Base-by-base conservation (phyloP, 192 early-diverging fungal species). In the Coemansia umbellata region DNA sequence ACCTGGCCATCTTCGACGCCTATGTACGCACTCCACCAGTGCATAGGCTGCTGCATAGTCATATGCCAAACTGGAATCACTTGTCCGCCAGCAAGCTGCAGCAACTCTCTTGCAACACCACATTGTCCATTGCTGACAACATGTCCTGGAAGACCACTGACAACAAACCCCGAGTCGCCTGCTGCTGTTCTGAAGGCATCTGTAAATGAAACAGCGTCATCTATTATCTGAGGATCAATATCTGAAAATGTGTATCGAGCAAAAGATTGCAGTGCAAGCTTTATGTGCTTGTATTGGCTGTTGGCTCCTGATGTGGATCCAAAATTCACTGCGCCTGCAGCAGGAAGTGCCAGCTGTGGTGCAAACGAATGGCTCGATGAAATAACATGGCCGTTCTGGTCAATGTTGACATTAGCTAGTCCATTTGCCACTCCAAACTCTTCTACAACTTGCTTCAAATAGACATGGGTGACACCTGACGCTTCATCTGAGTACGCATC, bases 361-460 rank as follows among this genome's bases (percentile, higher is more conserved):
- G 47, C 61, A 60, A 95, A 92, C 5, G 88, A 84, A 37, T 86
- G 77, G 32, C 87, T 85, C 54, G 83, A 87, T 28, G 86, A 89
- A 15, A 93, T 78, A 39, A 96, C 65, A 19, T 66, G 53, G 27
- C 88, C 87, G 23, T 77, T 36, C 8, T 49, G 17, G 43, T 86
- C 84, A 35, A 94, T 66, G 57, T 97, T 93, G 66, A 91, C 69
- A 58, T 89, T 92, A 36, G 87, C 89, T 58, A 93, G 85, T 33
- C 82, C 89, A 65, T 94, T 97, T 21, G 81, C 66, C 9, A 97
- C 82, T 50, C 83, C 79, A 5, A 90, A 37, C 9, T 85, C 91
- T 48, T 87, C 56, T 31, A 83, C 57, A 6, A 77, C 50, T 57
- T 97, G 94, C 37, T 85, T 84, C 10, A 90, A 56, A 60, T 94